Evolutionary conservation across 208 protist species (phyloP), one percentile per base, ranked within the genome.

Genomic region (Trypanosoma rangeli): DNA sequence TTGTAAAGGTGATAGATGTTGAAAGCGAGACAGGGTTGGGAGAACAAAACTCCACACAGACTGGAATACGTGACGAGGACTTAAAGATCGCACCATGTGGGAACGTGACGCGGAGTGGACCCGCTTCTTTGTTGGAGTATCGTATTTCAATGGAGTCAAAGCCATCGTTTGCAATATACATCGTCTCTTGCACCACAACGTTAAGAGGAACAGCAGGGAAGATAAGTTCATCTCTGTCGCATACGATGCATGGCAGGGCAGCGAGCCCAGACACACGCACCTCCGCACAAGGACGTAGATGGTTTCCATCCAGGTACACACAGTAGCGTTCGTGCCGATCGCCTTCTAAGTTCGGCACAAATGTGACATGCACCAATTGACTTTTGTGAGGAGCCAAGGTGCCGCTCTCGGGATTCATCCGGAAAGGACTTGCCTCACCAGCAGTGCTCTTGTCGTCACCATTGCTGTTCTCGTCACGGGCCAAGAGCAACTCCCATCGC

Each of bases 101-200:
- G 50, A 98, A 97, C 29, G 73, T 73, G 46, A 98, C 70, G 29
- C 75, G 74, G 28, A 98, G 66, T 46, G 94, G 94, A 10, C 84
- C 52, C 20, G 18, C 59, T 39, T 74, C 75, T 42, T 73, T 67
- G 61, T 92, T 95, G 13, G 86, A 58, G 79, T 97, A 96, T 22
- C 72, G 52, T 20, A 98, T 68, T 28, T 92, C 76, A 35, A 98
- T 84, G 39, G 84, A 68, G 15, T 98, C 94, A 80, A 98, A 98
- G 48, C 97, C 96, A 26, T 98, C 86, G 78, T 98, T 98, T 73
- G 81, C 74, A 15, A 98, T 78, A 64, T 80, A 70, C 61, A 98
- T 83, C 20, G 85, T 89, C 20, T 85, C 79, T 52, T 37, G 49
- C 12, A 94, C 77, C 0, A 63, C 61, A 10, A 97, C 68, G 35